Base-by-base conservation (phyloP, 768 basidiomycete species). In the Boletus bicolor region DNA sequence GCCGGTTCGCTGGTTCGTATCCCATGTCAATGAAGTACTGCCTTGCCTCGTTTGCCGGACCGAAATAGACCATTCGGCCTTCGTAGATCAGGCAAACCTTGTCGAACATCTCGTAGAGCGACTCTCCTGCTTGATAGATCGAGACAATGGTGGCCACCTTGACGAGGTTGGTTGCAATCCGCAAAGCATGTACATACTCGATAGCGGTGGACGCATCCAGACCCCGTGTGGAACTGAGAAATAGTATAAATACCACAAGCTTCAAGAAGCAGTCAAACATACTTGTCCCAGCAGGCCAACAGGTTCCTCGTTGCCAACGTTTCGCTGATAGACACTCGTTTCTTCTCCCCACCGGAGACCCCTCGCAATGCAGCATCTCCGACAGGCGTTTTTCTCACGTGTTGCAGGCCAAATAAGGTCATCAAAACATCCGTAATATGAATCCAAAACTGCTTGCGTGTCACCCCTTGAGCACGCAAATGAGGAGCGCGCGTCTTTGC, bases 81-180 rank as follows among this genome's bases (percentile, higher is more conserved):
- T 82, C 81, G 67, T 82, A 76, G 63, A 88, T 76, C 38, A 87
- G 73, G 63, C 82, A 79, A 21, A 87, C 84, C 66, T 87, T 87
- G 78, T 89, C 84, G 61, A 89, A 93, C 59, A 80, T 76, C 41
- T 78, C 57, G 54, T 84, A 87, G 0, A 87, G 69, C 3, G 76
- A 76, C 67, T 92, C 89, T 48, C 86, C 85, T 4, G 91, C 91
- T 69, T 93, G 91, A 71, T 94, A 93, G 39, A 94, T 83, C 2
- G 89, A 87, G 21, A 92, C 88, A 52, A 93, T 82, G 1, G 87
- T 91, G 3, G 86, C 66, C 36, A 72, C 51, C 26, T 72, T 68
- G 56, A 73, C 69, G 12, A 81, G 70, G 63, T 89, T 83, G 1
- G 89, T 89, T 1, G 82, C 77, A 38, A 86, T 82, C 9, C 88